Base-by-base conservation (phyloP, 495 filamentous ascomycete genomes). In the Diplogelasinospora grovesii region DNA sequence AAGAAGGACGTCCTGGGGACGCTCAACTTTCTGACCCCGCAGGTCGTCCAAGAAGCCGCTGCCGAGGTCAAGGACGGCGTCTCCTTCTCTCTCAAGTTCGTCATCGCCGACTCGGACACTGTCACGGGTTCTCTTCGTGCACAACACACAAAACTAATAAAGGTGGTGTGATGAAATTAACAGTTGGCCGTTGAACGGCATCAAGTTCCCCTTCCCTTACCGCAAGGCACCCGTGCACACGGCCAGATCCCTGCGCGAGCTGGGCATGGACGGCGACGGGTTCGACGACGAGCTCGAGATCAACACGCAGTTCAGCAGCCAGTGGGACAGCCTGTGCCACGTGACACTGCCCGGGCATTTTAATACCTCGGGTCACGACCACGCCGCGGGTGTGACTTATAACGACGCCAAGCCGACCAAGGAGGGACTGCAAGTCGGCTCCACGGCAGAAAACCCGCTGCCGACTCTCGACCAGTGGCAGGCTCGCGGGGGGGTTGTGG, bases 311-410 rank as follows among this genome's bases (percentile, higher is more conserved):
- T 74, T 77, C 49, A 75, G 76, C 19, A 83, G 79, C 3, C 85
- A 90, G 59, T 88, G 85, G 85, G 85, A 89, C 51, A 79, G 81
- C 14, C 69, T 88, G n/a, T 66, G 80, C 33, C 83, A 86, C 58
- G 25, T 51, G 36, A 43, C 40, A 11, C n/a, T n/a, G n/a, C n/a
- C n/a, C n/a, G n/a, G n/a, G n/a, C n/a, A n/a, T n/a, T n/a, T 21
- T 11, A 24, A 43, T 14, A 15, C 14, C 11, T 8, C 11, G 16
- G 23, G 18, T n/a, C n/a, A n/a, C n/a, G 27, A 35, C 32, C 5
- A 21, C 24, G 27, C 11, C 1, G 62, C 68, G 2, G 65, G 62
- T 9, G 48, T 54, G 15, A 63, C 72, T 11, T 83, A 82, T 51
- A 83, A 83, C 52, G 73, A 71, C 10, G 45, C 52, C 29, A 15